These are phyloP conservation scores for Thalassiosira exigua DNA, from an alignment of 352 stramenopile genomes.

Conservation along the genomic window DNA sequence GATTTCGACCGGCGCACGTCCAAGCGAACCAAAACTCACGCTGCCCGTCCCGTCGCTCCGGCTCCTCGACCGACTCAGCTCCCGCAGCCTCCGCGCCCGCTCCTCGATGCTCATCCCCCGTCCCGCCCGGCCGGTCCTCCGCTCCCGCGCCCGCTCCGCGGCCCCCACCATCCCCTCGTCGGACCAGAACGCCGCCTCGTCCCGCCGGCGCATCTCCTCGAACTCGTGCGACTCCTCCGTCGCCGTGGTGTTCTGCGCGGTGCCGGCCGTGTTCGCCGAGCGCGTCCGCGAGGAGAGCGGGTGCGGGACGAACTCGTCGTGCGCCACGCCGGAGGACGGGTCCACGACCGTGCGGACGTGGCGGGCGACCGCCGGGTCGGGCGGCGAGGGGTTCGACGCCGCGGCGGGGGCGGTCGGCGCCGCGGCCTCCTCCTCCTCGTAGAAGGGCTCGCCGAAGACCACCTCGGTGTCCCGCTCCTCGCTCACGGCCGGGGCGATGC, in stretches of 20 bases:
- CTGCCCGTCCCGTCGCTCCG: slow-evolving; percentile 49
- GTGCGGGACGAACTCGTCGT: background rate
- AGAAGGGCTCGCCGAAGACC: slow-evolving; percentile 37
- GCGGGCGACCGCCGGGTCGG: background rate
- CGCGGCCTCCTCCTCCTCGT: slow-evolving; percentile 4
- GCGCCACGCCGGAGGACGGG: background rate
- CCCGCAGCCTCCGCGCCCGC: slow-evolving; percentile 37
- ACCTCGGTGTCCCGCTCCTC: slow-evolving; percentile 27
- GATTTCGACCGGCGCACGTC: background rate
- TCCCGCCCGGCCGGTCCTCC: background rate
- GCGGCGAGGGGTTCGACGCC: background rate
- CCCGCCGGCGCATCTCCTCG: slow-evolving; percentile 22
- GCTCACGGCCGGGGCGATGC: background rate
- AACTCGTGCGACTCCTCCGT: slow-evolving; percentile 42
- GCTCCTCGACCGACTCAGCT: slow-evolving; percentile 49
- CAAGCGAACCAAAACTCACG: slow-evolving; percentile 23
- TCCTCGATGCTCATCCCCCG: slow-evolving; percentile 35
- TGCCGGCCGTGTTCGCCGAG: slow-evolving; percentile 19
- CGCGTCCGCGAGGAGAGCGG: background rate
- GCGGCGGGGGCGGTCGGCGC: background rate
- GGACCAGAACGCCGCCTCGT: slow-evolving; percentile 47
- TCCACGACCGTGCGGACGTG: background rate
- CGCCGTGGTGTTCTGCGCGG: background rate
- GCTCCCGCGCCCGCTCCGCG: background rate
- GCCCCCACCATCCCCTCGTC: slow-evolving; percentile 20